Base-by-base conservation (phyloP, 345 rosid species). In the Populus simonii region DNA sequence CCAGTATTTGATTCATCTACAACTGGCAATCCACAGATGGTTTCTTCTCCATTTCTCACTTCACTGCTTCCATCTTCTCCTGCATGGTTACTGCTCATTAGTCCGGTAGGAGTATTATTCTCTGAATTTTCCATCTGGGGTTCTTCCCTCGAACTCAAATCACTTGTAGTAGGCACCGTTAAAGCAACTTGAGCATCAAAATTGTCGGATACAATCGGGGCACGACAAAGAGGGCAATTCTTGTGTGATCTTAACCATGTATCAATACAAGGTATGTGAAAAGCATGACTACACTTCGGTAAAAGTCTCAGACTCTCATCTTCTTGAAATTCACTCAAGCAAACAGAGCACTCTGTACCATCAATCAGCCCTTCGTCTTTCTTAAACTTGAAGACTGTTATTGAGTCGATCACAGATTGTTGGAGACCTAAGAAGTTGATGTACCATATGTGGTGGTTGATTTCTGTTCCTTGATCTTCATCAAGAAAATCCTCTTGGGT, bases 151-250 rank as follows among this genome's bases (percentile, higher is more conserved):
- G 87, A 65, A 70, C 70, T 84, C 39, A 51, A 78, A 76, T 57
- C 73, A 67, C 33, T 79, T 10, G 80, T 49, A 7, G 61, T n/a
- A 35, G 82, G 63, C 73, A 33, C 70, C 4, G 76, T 78, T 25
- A 41, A 71, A 41, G 72, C 53, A 25, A 65, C 59, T 38, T 74
- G 72, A 55, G 66, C 80, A 53, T 51, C 73, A n/a, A 49, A 33
- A 27, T 65, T 45, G 17, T 66, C 83, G 67, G 27, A 51, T 5
- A 89, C 79, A 41, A 90, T 36, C 16, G 97, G 89, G 49, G 95
- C 90, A 0, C 98, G 97, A 31, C 97, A 94, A 36, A 93, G 18
- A 43, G 98, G 97, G 27, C 98, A 94, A 73, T 88, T 94, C 84
- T 80, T 89, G 80, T 94, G 97, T 8, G 97, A 87, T 62, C 83